Conservation (phyloP, 495 filamentous ascomycete genomes). For the Podospora bellae-mahoneyi region DNA sequence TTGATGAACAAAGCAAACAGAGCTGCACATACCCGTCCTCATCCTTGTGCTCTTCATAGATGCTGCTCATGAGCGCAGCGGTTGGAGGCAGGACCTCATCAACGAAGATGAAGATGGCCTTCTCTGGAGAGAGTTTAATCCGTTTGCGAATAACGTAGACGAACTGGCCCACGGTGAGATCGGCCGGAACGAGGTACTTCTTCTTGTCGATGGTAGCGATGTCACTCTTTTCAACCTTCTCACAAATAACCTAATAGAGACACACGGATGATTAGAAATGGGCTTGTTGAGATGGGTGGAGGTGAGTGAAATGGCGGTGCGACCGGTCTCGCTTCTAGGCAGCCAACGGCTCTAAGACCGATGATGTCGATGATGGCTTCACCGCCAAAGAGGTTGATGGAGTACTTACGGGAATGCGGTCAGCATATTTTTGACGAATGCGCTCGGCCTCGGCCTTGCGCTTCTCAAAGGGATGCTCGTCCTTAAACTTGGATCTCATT, state of each 20-base stretch:
- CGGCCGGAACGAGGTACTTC: slow-evolving; percentile 97
- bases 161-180: slow-evolving; percentile 98
- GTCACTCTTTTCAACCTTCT: slow-evolving; percentile 98
- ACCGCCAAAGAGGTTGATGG: background rate
- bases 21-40: slow-evolving; percentile 59
- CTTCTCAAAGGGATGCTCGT: slow-evolving; percentile 99
- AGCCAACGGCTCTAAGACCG: background rate
- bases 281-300: background rate
- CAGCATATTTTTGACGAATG: slow-evolving; percentile 97
- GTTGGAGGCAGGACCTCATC: slow-evolving; percentile 97
- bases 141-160: slow-evolving; percentile 99
- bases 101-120: slow-evolving; percentile 99
- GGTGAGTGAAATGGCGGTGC: background rate
- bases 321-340: background rate
- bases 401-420: slow-evolving; percentile 93
- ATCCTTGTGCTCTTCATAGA: slow-evolving; percentile 97
- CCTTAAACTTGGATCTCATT: slow-evolving; percentile 99
- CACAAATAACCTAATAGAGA: slow-evolving; percentile 82
- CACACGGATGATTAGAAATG: slow-evolving; percentile 15
- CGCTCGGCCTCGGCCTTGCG: slow-evolving; percentile 98
- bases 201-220: slow-evolving; percentile 99
- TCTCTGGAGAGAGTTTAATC: slow-evolving; percentile 99
- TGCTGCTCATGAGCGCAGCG: slow-evolving; percentile 96
- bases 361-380: background rate
- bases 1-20: background rate